Evolutionary conservation across 2,329 filamentous ascomycete genomes (phyloP), one percentile per base, ranked within the genome.

Genomic region (Paraconiothyrium sp.): DNA sequence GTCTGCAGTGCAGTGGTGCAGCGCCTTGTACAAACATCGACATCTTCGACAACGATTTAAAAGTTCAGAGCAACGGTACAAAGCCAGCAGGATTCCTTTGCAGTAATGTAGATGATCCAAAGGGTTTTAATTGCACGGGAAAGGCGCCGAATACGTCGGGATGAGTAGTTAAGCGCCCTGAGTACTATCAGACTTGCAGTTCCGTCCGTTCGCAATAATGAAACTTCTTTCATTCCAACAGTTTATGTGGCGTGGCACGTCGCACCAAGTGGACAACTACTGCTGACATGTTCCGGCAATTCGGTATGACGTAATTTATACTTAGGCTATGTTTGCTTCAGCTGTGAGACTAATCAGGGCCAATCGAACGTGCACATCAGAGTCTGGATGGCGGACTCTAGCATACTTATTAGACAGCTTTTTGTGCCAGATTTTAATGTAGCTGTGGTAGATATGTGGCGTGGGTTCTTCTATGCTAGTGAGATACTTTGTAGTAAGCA

Each of bases 1-100:
- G 55, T 35, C 43, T 68, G 8, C 59, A 67, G 48, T 68, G 64
- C 55, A 68, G 66, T 35, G 60, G 35, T 2, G 62, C 60, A 16
- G 61, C 57, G 10, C 64, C 64, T 1, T 66, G 64, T 39, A 56
- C 57, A 6, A 52, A 56, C 4, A 20, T 66, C 20, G 11, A 47
- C 4, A 54, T 67, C 13, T 48, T 61, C 10, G 48, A 60, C 13
- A 51, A 66, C 14, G 30, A 58, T 30, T 3, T 68, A 14, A 48
- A 51, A 20, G 55, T 58, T n/a, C 39, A 60, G n/a, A 59, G 32
- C 2, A 62, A 60, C 30, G 51, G 47, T 1, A 56, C 56, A 4
- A 58, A 9, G 11, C 56, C 62, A 0, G 27, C 35, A 16, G 57
- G 48, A 11, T 64, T 58, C 30, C 43, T 60, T 11, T 66, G 64